Evolutionary conservation across 2,329 filamentous ascomycete genomes (phyloP), one percentile per base, ranked within the genome.

Genomic region (Aspergillus carbonarius): DNA sequence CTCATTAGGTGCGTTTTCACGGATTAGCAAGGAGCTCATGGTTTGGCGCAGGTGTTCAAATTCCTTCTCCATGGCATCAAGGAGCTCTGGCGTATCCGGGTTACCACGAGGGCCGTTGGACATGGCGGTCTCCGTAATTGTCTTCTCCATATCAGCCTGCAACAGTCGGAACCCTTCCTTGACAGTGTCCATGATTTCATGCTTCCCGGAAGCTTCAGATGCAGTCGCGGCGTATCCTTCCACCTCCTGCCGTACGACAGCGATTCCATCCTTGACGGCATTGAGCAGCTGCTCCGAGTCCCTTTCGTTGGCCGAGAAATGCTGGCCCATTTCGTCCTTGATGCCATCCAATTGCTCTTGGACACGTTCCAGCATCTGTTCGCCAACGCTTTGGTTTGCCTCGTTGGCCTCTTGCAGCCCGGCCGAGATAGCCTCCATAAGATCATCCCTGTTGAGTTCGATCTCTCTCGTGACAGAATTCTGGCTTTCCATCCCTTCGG

Each of bases 261-360:
- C 92, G 13, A 96, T 82, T 0, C 92, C 92, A 70, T 96, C 91
- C 66, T 92, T 93, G 44, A 96, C 88, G 0, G 92, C 90, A 72
- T 95, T 91, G 4, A 97, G 81, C 12, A 96, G 87, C 72, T 96
- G 91, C 72, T 96, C 92, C 0, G 92, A 93, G 70, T 95, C 91
- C 58, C 87, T 84, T 40, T 89, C 91, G 66, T 87, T 91, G 61
- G 89, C 88, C 3, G 90, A 86, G 18, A 91, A 88, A 65, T 92
- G 93, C 67, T 93, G 85, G 72, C 93, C 92, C 72, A 89, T 85
- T 65, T 88, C 85, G 5, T 78, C 78, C 58, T 84, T 85, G 79
- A 88, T 86, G 40, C 81, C 82, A 37, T 86, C 80, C 23, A 88
- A 76, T 35, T 88, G 75, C 30, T 82, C 79, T 55, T 86, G 82